phyloP scores from a whole-genome alignment of 2,329 filamentous ascomycete species.

The Neophaeococcomyces mojaviensis region DNA sequence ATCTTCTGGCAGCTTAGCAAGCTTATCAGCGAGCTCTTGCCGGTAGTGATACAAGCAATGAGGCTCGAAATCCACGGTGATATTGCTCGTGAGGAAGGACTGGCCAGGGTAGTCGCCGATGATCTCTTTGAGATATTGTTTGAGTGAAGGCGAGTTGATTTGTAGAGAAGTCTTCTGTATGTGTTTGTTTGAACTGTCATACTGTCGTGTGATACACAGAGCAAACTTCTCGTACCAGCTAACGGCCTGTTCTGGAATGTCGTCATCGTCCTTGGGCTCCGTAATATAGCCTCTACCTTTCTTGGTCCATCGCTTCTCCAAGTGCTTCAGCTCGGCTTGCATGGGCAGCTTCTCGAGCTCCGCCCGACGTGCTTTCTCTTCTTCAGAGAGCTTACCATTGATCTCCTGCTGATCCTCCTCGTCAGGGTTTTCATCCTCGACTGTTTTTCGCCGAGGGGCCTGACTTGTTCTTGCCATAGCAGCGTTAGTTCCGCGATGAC shows the following conservation, averaged over 20 bases:
- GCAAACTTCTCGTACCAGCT: constrained; percentile 9
- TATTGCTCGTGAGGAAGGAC: constrained; percentile 71
- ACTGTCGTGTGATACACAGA: constrained; percentile 3
- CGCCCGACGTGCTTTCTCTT: constrained; percentile 1
- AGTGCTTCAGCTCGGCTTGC: constrained; percentile 7
- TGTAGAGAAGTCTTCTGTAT: constrained; percentile 56
- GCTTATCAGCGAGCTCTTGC: constrained; percentile 56
- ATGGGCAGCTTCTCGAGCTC: constrained; percentile 8
- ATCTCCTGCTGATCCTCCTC: constrained; percentile 9
- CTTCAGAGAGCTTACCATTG: constrained; percentile 5
- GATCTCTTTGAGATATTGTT: constrained; percentile 61
- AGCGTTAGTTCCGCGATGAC: background rate
- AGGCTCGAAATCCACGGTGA: constrained; percentile 63
- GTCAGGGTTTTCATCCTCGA: constrained; percentile 1
- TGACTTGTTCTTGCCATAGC: constrained; percentile 2
- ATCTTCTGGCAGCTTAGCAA: constrained; percentile 41
- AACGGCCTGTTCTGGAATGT: constrained; percentile 4
- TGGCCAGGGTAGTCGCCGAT: constrained; percentile 72
- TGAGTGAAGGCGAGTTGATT: constrained; percentile 74
- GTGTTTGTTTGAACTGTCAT: constrained; percentile 1
- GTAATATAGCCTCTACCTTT: constrained; percentile 6
- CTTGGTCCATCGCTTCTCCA: constrained; percentile 9
- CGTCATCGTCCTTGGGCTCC: constrained; percentile 8
- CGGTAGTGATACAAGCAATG: constrained; percentile 73
- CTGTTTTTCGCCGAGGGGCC: background rate